A percentile compares a stretch with the other conserved stretches of the same genome.
Evolutionary conservation across 2,329 filamentous ascomycete genomes (phyloP).

Genomic region (Hypoxylon sp.): DNA sequence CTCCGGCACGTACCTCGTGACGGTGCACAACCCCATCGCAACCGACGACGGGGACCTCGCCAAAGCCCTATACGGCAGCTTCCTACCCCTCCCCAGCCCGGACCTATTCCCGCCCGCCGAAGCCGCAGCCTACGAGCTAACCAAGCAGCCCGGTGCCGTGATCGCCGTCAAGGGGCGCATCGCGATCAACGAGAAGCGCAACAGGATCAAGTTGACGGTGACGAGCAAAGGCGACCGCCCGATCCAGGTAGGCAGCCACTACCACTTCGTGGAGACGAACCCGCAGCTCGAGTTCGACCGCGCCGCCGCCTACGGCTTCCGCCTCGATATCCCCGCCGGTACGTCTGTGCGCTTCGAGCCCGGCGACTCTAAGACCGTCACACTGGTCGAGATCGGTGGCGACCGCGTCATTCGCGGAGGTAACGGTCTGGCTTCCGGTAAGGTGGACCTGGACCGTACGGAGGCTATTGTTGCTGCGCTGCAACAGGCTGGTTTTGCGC

Average conservation of each 20-base stretch:
- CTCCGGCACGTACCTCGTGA: conserved; percentile 92
- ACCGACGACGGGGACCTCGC: conserved; percentile 88
- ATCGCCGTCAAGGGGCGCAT: conserved; percentile 78
- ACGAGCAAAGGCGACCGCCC: conserved; percentile 91
- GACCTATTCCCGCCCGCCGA: conserved; percentile 77
- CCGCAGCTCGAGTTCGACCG: conserved; percentile 92
- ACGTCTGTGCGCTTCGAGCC: conserved; percentile 96
- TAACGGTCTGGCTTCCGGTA: conserved; percentile 82
- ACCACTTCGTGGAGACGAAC: conserved; percentile 97
- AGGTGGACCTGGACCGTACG: conserved; percentile 74
- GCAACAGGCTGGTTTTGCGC: conserved; percentile 82
- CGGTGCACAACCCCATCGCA: conserved; percentile 90
- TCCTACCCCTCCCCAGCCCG: conserved; percentile 82
- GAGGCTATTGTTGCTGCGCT: conserved; percentile 78
- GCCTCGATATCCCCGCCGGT: conserved; percentile 90
- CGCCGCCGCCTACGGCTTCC: conserved; percentile 83
- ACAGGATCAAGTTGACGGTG: conserved; percentile 80
- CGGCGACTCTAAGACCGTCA: conserved; percentile 91
- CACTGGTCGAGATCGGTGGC: conserved; percentile 89
- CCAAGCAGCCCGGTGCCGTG: conserved; percentile 84
- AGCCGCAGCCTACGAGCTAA: conserved; percentile 75
- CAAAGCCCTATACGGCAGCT: conserved; percentile 91
- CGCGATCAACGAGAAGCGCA: conserved; percentile 79
- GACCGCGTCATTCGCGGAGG: conserved; percentile 85
- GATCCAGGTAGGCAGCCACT: conserved; percentile 94